These are phyloP conservation scores for Apium graveolens DNA, from an alignment of 129 eudicot species.

Conservation along the genomic window DNA sequence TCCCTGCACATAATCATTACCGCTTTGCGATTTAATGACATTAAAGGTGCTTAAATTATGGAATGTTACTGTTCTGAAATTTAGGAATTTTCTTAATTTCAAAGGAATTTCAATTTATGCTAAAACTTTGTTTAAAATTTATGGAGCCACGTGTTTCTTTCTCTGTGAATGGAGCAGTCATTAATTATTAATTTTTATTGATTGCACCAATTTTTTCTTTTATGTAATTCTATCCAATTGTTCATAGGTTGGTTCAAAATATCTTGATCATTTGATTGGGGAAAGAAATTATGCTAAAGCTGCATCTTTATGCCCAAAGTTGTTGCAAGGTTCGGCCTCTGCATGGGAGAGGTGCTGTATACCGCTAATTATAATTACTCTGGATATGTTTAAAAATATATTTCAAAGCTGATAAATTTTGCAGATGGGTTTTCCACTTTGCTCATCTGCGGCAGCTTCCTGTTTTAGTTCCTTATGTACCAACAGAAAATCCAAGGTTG, in stretches of 20 bases:
- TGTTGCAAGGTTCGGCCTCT: slow-evolving; percentile 84
- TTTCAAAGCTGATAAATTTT: slow-evolving; percentile 11
- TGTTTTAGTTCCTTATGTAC: slow-evolving; percentile 82
- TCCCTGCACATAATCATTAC: background rate
- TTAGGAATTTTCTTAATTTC: background rate
- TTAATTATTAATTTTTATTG: background rate
- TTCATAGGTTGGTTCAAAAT: slow-evolving; percentile 75
- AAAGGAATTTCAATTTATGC: background rate
- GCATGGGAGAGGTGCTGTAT: slow-evolving; percentile 91
- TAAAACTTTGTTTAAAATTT: background rate
- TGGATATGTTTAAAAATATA: slow-evolving; percentile 7
- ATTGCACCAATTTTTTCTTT: background rate
- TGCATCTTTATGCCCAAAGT: slow-evolving; percentile 92
- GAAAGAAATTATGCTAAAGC: slow-evolving; percentile 95
- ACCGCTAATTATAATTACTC: background rate
- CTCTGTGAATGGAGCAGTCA: background rate
- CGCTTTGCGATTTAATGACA: background rate
- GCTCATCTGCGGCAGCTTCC: slow-evolving; percentile 99
- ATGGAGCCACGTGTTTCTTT: background rate
- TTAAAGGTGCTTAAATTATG: background rate
- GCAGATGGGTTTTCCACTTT: slow-evolving; percentile 97
- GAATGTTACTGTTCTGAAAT: background rate
- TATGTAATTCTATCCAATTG: background rate
- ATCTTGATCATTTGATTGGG: slow-evolving; percentile 89
- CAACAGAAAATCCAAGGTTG: slow-evolving; percentile 86